Percentiles rank a stretch among this genome's conserved stretches.
These are phyloP conservation scores for Ustilago cynodontis DNA, from an alignment of 1,284 basidiomycete species.

Conservation along the genomic window DNA sequence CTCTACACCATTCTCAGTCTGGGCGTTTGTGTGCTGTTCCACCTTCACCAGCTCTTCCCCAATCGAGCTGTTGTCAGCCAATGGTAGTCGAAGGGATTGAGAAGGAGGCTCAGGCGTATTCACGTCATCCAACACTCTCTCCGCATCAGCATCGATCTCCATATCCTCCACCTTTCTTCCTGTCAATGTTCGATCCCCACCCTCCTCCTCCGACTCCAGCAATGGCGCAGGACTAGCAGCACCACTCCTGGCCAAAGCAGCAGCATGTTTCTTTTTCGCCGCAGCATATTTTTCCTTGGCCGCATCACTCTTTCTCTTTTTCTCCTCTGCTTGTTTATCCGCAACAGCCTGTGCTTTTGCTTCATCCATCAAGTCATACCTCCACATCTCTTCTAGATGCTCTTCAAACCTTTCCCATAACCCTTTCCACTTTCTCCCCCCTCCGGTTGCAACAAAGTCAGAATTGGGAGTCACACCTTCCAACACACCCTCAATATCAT, in stretches of 20 bases:
- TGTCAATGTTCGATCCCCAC: slow-evolving; percentile 4
- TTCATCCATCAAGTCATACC: slow-evolving; percentile 57
- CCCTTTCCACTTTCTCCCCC: slow-evolving; percentile 36
- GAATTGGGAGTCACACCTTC: slow-evolving; percentile 9
- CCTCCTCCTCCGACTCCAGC: neutral
- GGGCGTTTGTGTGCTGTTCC: too few relatives aligned
- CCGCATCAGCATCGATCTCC: neutral
- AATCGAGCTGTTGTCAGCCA: too few relatives aligned
- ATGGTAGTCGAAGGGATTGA: too few relatives aligned
- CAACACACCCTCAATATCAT: slow-evolving; percentile 55
- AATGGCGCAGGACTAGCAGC: slow-evolving; percentile 21
- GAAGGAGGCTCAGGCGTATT: neutral
- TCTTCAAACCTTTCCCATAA: slow-evolving; percentile 51
- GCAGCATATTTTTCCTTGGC: slow-evolving; percentile 38
- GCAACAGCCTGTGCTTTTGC: slow-evolving; percentile 27
- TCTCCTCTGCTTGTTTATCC: slow-evolving; percentile 33
- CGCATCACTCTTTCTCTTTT: slow-evolving; percentile 20
- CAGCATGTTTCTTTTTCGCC: slow-evolving; percentile 38
- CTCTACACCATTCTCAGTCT: neutral
- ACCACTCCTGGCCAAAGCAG: slow-evolving; percentile 27
- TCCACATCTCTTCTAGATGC: slow-evolving; percentile 54
- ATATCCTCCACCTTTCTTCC: neutral
- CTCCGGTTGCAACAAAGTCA: neutral
- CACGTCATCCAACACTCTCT: neutral
- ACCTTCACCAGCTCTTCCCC: neutral